Conservation (phyloP, 257 asterid genomes). For the Verbascum thapsus region DNA sequence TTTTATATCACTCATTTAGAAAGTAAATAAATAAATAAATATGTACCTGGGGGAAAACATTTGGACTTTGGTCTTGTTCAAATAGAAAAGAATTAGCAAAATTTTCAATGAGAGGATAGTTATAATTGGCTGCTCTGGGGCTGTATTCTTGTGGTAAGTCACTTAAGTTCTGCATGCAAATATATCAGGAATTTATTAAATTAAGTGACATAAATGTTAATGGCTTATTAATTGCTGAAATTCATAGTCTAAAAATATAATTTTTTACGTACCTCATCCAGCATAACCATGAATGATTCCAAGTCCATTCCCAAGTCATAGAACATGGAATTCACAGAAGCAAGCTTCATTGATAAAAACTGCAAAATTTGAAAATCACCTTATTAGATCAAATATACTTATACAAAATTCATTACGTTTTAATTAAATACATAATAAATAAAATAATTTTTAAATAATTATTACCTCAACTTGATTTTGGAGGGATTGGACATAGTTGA, state of each 20-base stretch:
- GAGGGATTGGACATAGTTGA: constrained; percentile 84
- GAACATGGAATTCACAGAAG: constrained; percentile 64
- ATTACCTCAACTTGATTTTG: constrained; percentile 90
- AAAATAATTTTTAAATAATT: background rate
- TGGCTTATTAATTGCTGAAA: background rate
- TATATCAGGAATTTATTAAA: constrained; percentile 10
- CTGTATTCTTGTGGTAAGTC: constrained; percentile 36
- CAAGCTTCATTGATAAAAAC: constrained; percentile 93
- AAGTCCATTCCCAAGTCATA: constrained; percentile 77
- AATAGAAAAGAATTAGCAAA: constrained; percentile 43
- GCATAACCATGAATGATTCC: constrained; percentile 56
- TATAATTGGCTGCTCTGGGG: constrained; percentile 43
- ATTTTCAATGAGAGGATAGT: constrained; percentile 42
- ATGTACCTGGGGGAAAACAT: constrained; percentile 35
- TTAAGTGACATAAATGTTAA: background rate
- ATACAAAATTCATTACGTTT: background rate
- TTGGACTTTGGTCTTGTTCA: constrained; percentile 46
- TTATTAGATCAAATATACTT: no score
- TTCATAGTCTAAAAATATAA: background rate
- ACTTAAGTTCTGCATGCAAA: constrained; percentile 33
- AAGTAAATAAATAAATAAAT: constrained; percentile 15
- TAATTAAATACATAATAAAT: background rate
- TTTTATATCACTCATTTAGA: no score
- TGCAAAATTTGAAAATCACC: constrained; percentile 37
- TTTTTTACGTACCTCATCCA: constrained; percentile 61